Percentiles rank a stretch among this genome's conserved stretches.
phyloP scores from a whole-genome alignment of 1,284 basidiomycete genomes.

The Moesziomyces parantarcticus region DNA sequence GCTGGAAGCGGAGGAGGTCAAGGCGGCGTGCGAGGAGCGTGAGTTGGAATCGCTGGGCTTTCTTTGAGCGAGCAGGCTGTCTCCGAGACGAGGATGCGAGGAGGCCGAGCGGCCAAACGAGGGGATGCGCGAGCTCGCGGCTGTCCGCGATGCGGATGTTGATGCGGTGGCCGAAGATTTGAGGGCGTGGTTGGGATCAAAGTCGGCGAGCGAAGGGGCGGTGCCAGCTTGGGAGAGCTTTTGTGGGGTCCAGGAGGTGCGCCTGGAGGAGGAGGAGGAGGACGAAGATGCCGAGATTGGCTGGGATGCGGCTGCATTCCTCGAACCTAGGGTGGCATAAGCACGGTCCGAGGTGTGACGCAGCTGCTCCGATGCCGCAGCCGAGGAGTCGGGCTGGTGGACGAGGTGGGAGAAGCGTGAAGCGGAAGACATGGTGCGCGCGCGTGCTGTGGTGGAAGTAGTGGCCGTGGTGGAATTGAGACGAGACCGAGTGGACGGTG shows the following conservation, averaged over 20 bases:
- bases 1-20: constrained; percentile 36
- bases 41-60: constrained; percentile 42
- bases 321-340: constrained; percentile 24
- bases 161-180: not conserved
- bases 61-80: constrained; percentile 42
- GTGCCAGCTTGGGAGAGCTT: constrained; percentile 14
- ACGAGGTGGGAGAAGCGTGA: not conserved
- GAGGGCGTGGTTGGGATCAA: constrained; percentile 17
- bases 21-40: constrained; percentile 7
- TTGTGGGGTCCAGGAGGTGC: constrained; percentile 36
- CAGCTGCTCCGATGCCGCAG: too few species aligned
- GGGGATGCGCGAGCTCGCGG: constrained; percentile 40
- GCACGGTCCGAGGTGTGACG: constrained; percentile 13
- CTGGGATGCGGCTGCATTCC: constrained; percentile 5
- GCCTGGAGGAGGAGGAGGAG: constrained; percentile 15
- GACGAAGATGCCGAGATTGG: constrained; percentile 9
- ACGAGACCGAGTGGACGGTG: constrained; percentile 6
- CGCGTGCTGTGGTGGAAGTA: constrained; percentile 16
- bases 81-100: constrained; percentile 41
- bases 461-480: constrained; percentile 10
- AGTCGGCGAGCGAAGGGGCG: constrained; percentile 24
- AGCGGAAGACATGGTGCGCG: constrained; percentile 36
- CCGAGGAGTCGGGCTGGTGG: constrained; percentile 5
- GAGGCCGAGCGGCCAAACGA: constrained; percentile 35
- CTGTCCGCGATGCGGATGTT: constrained; percentile 16